Conservation (phyloP, 2,329 filamentous ascomycete species). For the Penicillium oxalicum region DNA sequence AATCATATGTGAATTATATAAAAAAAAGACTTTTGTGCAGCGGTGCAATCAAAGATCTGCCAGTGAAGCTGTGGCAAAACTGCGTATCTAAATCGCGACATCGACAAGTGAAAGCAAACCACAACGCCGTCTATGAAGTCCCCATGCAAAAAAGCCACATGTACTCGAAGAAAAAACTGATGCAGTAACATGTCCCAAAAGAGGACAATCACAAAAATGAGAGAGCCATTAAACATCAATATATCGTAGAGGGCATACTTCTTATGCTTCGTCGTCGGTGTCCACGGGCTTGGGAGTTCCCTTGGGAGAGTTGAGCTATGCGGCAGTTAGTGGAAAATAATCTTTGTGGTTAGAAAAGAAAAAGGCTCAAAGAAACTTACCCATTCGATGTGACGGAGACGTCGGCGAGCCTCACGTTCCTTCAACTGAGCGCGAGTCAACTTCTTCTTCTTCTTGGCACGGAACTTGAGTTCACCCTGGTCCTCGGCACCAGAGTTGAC, state of each 20-base stretch:
- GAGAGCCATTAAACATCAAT: conserved; percentile 18
- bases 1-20: background rate
- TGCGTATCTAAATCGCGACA: conserved; percentile 12
- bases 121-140: conserved; percentile 21
- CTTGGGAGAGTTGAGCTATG: conserved; percentile 79
- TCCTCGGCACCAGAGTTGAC: conserved; percentile 83
- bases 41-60: conserved; percentile 3
- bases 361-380: conserved; percentile 15
- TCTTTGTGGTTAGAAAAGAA: background rate
- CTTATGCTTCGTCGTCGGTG: conserved; percentile 64
- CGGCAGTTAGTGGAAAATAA: conserved; percentile 20
- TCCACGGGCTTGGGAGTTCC: conserved; percentile 71
- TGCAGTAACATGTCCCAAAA: conserved; percentile 14
- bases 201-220: conserved; percentile 6
- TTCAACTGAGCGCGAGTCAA: conserved; percentile 94
- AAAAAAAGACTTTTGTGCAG: conserved; percentile 14
- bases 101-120: conserved; percentile 5
- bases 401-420: conserved; percentile 79
- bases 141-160: conserved; percentile 17
- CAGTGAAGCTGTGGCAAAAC: conserved; percentile 4
- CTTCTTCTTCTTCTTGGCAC: conserved; percentile 92
- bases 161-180: conserved; percentile 13
- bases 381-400: conserved; percentile 74
- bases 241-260: conserved; percentile 13
- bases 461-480: conserved; percentile 76